A percentile compares a stretch with the other conserved stretches of the same genome.
phyloP scores from a whole-genome alignment of 2,329 filamentous ascomycete genomes.

The Chaetothyriales sp. region DNA sequence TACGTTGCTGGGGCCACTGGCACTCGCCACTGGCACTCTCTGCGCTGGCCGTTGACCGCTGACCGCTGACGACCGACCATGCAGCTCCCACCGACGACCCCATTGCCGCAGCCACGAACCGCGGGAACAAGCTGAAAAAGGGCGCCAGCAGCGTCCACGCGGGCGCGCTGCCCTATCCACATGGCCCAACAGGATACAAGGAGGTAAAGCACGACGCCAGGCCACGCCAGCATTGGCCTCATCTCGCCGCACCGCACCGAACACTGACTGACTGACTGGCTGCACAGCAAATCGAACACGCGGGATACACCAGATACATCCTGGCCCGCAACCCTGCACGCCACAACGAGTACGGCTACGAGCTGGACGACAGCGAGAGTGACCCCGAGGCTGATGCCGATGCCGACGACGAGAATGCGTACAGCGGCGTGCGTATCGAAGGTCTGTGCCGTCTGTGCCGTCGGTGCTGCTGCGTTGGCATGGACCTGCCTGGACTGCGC shows the following conservation, averaged over 20 bases:
- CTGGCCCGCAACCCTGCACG: constrained; percentile 45
- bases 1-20: constrained; percentile 17
- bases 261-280: too few relatives aligned
- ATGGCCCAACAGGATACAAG: constrained; percentile 41
- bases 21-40: not conserved
- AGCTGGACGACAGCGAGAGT: constrained; percentile 45
- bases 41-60: not conserved
- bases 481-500: not conserved
- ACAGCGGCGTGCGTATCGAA: constrained; percentile 44
- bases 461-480: not conserved
- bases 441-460: constrained; percentile 27
- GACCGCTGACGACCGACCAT: not conserved
- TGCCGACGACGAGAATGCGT: constrained; percentile 49
- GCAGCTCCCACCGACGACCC: constrained; percentile 33
- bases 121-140: constrained; percentile 48
- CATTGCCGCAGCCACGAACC: constrained; percentile 42
- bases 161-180: constrained; percentile 39
- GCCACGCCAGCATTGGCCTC: not conserved
- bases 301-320: constrained; percentile 47
- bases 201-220: constrained; percentile 30
- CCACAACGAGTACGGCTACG: constrained; percentile 51
- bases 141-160: constrained; percentile 44
- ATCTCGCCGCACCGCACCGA: not conserved
- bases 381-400: constrained; percentile 44
- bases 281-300: constrained; percentile 44